Evolutionary conservation across 2,329 filamentous ascomycete species (phyloP), one percentile per base, ranked within the genome.

Genomic region (Aspergillus luchuensis): DNA sequence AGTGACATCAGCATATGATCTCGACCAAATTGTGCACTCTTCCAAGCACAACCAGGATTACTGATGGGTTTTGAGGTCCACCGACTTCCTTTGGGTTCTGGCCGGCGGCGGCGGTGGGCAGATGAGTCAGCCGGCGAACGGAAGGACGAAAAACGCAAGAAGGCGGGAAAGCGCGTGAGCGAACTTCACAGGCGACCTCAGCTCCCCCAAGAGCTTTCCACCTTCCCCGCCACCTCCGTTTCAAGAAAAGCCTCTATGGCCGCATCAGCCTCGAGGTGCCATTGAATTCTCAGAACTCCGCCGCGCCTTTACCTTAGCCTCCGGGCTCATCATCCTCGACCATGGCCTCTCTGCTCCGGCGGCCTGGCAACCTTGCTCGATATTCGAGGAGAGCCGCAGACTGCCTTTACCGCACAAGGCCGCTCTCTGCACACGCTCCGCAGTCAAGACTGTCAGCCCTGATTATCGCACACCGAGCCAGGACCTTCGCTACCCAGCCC

Each of bases 281-380:
- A 63, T 62, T 69, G 59, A 69, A 56, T 69, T 59, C 47, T 60
- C 64, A 67, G 30, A 52, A 25, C 63, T 63, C 69, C 65, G 60
- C 59, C 65, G 23, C 33, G 28, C 55, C 54, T 49, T 50, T 50
- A 19, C 49, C 48, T 53, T 38, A 48, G 60, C 72, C 71, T 72
- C 64, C 63, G 71, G 73, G 72, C 71, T 72, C 66, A 65, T 62
- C 64, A 67, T 71, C 70, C 70, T 75, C 74, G 78, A 81, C 74
- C 77, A 90, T 90, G 88, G 87, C 87, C 75, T 85, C 85, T 71
- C 80, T 88, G 71, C 79, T 90, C 67, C 85, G 87, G 75, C 86
- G 87, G 76, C 84, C 88, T 75, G 85, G 86, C 80, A 84, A 86
- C 75, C 79, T 90, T 74, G 85, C 86, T 78, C 84, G 85, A 75